These are phyloP conservation scores for Geopyxis carbonaria DNA, from an alignment of 495 filamentous ascomycete genomes.

Conservation along the genomic window DNA sequence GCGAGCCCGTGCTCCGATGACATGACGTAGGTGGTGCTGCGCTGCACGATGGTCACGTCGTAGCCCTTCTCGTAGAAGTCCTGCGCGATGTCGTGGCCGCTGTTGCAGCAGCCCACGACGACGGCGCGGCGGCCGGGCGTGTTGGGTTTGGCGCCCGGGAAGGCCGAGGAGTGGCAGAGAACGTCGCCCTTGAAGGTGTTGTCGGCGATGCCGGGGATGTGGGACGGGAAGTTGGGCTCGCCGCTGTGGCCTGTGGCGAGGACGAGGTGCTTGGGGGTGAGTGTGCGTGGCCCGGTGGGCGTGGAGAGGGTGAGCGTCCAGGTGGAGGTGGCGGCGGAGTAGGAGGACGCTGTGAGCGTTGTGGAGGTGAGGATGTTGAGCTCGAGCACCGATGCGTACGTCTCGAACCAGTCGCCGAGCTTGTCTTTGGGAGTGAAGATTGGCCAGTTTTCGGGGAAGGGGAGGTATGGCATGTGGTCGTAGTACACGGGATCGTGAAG, in stretches of 20 bases:
- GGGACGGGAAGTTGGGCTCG: conserved; percentile 41
- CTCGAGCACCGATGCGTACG: conserved; percentile 55
- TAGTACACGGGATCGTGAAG: conserved; percentile 65
- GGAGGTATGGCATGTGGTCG: conserved; percentile 57
- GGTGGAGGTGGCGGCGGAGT: conserved; percentile 34
- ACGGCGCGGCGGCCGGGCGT: conserved; percentile 47
- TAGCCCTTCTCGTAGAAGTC: conserved; percentile 67
- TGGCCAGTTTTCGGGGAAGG: conserved; percentile 52
- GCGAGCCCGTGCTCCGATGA: conserved; percentile 37
- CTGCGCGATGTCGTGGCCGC: conserved; percentile 66
- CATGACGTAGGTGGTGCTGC: conserved; percentile 56
- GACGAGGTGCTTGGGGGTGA: conserved; percentile 52
- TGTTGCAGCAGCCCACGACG: conserved; percentile 68
- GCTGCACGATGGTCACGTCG: conserved; percentile 71
- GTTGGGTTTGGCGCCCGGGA: conserved; percentile 37
- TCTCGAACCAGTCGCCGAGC: conserved; percentile 59
- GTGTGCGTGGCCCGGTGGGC: conserved; percentile 36
- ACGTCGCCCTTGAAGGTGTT: conserved; percentile 41
- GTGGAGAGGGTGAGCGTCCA: conserved; percentile 48
- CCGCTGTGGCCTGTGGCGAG: conserved; percentile 60
- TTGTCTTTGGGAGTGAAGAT: conserved; percentile 68
- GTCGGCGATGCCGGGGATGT: conserved; percentile 41
- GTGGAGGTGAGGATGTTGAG: conserved; percentile 58
- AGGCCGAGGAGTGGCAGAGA: conserved; percentile 56
- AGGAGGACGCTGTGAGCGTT: conserved; percentile 34